phyloP scores from a whole-genome alignment of 2,329 filamentous ascomycete species.

The Claviceps sp. region DNA sequence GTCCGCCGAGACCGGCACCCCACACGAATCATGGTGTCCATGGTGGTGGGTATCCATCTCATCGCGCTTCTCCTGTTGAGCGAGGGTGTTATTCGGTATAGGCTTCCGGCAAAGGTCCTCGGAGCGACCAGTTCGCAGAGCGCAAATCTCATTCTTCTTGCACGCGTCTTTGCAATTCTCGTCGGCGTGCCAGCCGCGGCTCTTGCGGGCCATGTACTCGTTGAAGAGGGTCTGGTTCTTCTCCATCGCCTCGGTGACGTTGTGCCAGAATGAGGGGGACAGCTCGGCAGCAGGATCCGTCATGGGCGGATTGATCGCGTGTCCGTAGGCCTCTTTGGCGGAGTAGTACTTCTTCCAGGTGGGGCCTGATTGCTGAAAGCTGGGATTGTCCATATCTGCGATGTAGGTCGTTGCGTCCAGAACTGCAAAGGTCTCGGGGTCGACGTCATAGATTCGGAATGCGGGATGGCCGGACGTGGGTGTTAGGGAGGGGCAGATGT shows the following conservation, averaged over 20 bases:
- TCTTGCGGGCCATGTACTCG: slow-evolving; percentile 31
- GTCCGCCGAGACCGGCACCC: slow-evolving; percentile 13
- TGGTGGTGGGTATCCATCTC: neutral
- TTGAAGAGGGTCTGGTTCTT: slow-evolving; percentile 28
- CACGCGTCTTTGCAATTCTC: slow-evolving; percentile 27
- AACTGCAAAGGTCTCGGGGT: slow-evolving; percentile 40
- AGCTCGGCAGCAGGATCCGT: slow-evolving; percentile 26
- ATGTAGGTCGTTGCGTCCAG: slow-evolving; percentile 40
- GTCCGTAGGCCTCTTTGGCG: slow-evolving; percentile 37
- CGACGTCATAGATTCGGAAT: slow-evolving; percentile 44
- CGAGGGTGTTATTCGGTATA: slow-evolving; percentile 17
- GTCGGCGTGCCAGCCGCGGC: slow-evolving; percentile 27
- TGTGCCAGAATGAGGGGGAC: slow-evolving; percentile 44
- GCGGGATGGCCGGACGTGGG: slow-evolving; percentile 40
- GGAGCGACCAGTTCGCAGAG: slow-evolving; percentile 33
- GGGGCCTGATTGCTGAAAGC: slow-evolving; percentile 28
- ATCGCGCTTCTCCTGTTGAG: slow-evolving; percentile 12
- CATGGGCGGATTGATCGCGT: slow-evolving; percentile 26
- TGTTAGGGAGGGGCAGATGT: slow-evolving; percentile 38
- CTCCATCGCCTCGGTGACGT: slow-evolving; percentile 35
- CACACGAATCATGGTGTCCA: slow-evolving; percentile 15
- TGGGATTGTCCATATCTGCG: slow-evolving; percentile 32
- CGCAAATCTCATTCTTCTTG: slow-evolving; percentile 32
- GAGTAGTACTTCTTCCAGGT: slow-evolving; percentile 42
- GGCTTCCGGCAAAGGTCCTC: slow-evolving; percentile 35